A percentile compares a stretch with the other conserved stretches of the same genome.
Conservation (phyloP, 2,329 filamentous ascomycete genomes). For the Lasiodiplodia sp. region DNA sequence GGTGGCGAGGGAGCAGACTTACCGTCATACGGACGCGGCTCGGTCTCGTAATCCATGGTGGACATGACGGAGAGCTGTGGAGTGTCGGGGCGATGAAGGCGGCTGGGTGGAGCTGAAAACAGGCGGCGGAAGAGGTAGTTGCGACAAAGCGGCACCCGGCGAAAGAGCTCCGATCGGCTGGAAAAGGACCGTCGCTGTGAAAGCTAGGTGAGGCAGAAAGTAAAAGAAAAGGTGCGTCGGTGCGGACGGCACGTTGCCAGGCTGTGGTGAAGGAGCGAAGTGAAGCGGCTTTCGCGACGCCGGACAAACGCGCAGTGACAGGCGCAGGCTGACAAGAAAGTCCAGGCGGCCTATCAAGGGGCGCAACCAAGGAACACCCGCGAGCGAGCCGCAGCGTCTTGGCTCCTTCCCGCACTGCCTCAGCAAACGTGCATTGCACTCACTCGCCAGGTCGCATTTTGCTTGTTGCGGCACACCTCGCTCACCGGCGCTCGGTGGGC, state of each 20-base stretch:
- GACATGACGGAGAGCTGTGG: slow-evolving; percentile 42
- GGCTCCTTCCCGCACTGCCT: slow-evolving; percentile 17
- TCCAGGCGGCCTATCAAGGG: slow-evolving; percentile 22
- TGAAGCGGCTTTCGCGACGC: slow-evolving; percentile 24
- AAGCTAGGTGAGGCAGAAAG: slow-evolving; percentile 13
- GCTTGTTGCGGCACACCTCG: slow-evolving; percentile 1
- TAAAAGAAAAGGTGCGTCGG: slow-evolving; percentile 21
- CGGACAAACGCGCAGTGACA: slow-evolving; percentile 26
- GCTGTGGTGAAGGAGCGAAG: slow-evolving; percentile 27
- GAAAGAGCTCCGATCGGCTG: slow-evolving; percentile 26
- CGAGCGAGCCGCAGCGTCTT: slow-evolving; percentile 24
- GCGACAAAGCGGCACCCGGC: slow-evolving; percentile 28
- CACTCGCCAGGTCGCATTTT: slow-evolving; percentile 4
- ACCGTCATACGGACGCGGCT: slow-evolving; percentile 72
- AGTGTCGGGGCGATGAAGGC: slow-evolving; percentile 11
- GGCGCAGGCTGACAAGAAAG: slow-evolving; percentile 24
- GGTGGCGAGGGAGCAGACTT: slow-evolving; percentile 42
- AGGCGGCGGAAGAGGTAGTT: slow-evolving; percentile 26
- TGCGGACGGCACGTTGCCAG: slow-evolving; percentile 25
- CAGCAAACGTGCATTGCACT: slow-evolving; percentile 26
- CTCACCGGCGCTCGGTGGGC: slow-evolving; percentile 13
- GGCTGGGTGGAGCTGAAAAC: slow-evolving; percentile 30
- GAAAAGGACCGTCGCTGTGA: slow-evolving; percentile 22
- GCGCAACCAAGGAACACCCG: slow-evolving; percentile 24
- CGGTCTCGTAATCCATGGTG: slow-evolving; percentile 71